Evolutionary conservation across 225 moss, liverwort and hornwort species (phyloP).

Genomic region (Bryoerythrophyllum caledonicum): DNA sequence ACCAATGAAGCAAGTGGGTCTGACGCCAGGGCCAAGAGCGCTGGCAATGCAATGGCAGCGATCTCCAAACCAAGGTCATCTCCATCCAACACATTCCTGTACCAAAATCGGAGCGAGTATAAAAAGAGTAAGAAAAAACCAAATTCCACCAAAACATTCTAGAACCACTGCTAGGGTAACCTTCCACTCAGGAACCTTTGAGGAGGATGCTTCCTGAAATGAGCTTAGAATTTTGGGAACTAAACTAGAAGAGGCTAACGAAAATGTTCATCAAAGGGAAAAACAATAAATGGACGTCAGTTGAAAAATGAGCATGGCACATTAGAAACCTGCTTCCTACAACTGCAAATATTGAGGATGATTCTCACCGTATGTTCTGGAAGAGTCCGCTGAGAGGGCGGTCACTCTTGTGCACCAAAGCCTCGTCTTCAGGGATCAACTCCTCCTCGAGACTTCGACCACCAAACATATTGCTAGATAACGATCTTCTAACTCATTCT

Average conservation of each 20-base stretch:
- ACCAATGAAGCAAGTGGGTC: slow-evolving; percentile 88
- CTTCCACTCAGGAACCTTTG: no score
- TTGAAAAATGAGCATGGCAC: no score
- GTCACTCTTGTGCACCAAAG: slow-evolving; percentile 11
- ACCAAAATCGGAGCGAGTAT: neutral
- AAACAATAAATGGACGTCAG: no score
- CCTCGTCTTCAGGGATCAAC: slow-evolving; percentile 14
- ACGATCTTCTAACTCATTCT: slow-evolving; percentile 16
- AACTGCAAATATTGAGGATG: no score
- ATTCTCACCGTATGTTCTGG: slow-evolving; percentile 24
- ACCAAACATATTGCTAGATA: slow-evolving; percentile 20
- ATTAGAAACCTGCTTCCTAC: no score
- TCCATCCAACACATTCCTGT: slow-evolving; percentile 58
- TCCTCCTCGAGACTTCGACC: slow-evolving; percentile 20
- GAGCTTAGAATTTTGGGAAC: no score
- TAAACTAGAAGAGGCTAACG: no score
- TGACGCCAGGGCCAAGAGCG: slow-evolving; percentile 74
- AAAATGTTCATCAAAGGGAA: no score
- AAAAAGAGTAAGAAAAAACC: no score
- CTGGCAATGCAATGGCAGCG: slow-evolving; percentile 74
- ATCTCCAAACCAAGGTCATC: slow-evolving; percentile 89
- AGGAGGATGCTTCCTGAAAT: no score
- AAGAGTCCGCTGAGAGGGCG: slow-evolving; percentile 30
- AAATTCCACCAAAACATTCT: neutral
- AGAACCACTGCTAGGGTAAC: neutral